Base-by-base conservation (phyloP, 345 rosid species). In the Rhizophora apiculata region DNA sequence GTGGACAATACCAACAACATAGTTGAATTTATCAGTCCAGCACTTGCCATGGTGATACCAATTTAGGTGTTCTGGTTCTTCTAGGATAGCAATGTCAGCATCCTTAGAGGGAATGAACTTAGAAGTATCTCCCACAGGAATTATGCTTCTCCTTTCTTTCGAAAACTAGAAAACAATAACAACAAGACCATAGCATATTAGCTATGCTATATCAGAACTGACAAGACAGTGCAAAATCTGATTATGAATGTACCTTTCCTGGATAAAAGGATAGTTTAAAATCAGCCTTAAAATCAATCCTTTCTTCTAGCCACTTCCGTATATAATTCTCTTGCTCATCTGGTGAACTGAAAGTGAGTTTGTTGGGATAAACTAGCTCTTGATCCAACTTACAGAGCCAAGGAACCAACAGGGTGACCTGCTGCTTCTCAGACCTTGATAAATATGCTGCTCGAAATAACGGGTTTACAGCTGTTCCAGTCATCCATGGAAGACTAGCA, bases 401-500 rank as follows among this genome's bases (percentile, higher is more conserved):
- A 29, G 99, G 99, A 82, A 95, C 96, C 80, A 95, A 81, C 26
- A 95, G 84, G 1, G 99, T 95, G 71, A 95, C 97, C 51, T 87
- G 88, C 82, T 86, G 96, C 68, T 82, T 85, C 55, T 83, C 99
- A 64, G 92, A 85, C 70, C 86, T 86, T 11, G 99, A 86, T 60
- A 95, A 78, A 82, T 82, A 95, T 16, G 97, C 99, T 19, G 99
- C 99, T 65, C 97, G 86, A 65, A 92, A 92, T 70, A 95, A 85
- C 8, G 99, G 97, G 78, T 95, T 95, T 65, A 95, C 90, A 72
- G 99, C 99, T 64, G 99, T 95, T 75, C 99, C 99, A 9, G 97
- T 95, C 99, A 95, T 92, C 99, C 99, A 95, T 26, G 99, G 99
- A 78, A 95, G 97, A 79, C 99, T 95, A 51, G 97, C 97, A 69